A percentile compares a stretch with the other conserved stretches of the same genome.
phyloP scores from a whole-genome alignment of 306 rosid species.

The Vigna reflexopilosa region DNA sequence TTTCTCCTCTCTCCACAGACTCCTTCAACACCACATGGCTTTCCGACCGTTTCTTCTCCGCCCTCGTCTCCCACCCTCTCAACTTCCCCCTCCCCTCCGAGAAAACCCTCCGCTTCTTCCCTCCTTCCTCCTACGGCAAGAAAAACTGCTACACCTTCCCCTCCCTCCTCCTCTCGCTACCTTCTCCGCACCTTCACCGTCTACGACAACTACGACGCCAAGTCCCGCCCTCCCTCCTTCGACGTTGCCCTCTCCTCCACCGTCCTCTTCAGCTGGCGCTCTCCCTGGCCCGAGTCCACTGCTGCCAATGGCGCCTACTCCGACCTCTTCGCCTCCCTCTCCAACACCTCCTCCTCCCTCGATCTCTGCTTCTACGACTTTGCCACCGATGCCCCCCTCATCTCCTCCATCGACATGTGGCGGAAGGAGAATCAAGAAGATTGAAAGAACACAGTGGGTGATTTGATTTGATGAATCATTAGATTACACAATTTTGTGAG shows the following conservation, averaged over 20 bases:
- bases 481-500: too few relatives aligned
- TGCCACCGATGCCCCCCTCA: conserved; percentile 86
- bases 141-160: conserved; percentile 90
- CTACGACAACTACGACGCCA: conserved; percentile 92
- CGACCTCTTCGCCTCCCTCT: conserved; percentile 69
- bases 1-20: conserved; percentile 50
- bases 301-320: conserved; percentile 80
- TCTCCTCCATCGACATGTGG: conserved; percentile 63
- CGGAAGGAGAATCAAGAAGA: too few relatives aligned
- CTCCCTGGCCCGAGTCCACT: conserved; percentile 77
- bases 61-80: conserved; percentile 85
- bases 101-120: conserved; percentile 87
- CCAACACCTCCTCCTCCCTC: conserved; percentile 46
- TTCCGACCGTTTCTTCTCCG: conserved; percentile 78
- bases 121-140: conserved; percentile 73
- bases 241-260: conserved; percentile 80
- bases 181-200: conserved; percentile 85
- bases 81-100: conserved; percentile 67
- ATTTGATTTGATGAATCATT: too few relatives aligned
- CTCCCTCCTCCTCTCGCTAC: conserved; percentile 58
- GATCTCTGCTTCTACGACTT: conserved; percentile 89
- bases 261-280: conserved; percentile 86
- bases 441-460: too few relatives aligned
- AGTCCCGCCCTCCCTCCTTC: conserved; percentile 83
- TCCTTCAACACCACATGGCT: conserved; percentile 73